These are phyloP conservation scores for Schizosaccharomyces octosporus DNA, from an alignment of 805 yeast species.

Conservation along the genomic window DNA sequence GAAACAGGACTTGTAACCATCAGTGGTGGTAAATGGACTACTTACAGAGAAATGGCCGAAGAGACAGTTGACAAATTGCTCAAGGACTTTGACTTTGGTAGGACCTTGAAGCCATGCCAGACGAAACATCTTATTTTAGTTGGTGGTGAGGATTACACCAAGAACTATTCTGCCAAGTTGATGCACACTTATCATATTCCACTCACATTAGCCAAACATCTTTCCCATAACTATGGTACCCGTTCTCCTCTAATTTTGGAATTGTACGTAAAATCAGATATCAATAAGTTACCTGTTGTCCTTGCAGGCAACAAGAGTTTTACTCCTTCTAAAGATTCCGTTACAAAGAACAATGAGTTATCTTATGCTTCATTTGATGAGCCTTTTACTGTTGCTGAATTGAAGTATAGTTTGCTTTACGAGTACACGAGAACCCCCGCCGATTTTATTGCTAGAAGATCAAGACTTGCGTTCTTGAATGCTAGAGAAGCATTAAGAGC, in stretches of 20 bases:
- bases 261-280: background rate
- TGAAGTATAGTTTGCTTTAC: conserved; percentile 52
- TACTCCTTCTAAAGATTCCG: conserved; percentile 19
- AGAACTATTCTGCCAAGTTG: conserved; percentile 49
- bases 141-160: conserved; percentile 65
- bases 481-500: conserved; percentile 60
- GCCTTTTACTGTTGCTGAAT: conserved; percentile 66
- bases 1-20: conserved; percentile 62
- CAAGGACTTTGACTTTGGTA: conserved; percentile 15
- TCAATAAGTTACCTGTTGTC: background rate
- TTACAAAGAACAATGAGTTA: conserved; percentile 25
- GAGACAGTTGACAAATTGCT: conserved; percentile 64
- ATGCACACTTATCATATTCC: conserved; percentile 56
- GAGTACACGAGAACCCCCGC: conserved; percentile 74
- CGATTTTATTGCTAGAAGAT: conserved; percentile 81
- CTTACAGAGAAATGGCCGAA: conserved; percentile 92
- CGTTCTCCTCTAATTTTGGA: conserved; percentile 24
- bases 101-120: conserved; percentile 22
- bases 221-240: conserved; percentile 71
- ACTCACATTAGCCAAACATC: conserved; percentile 51
- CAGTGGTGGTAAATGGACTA: conserved; percentile 96
- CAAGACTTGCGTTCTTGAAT: conserved; percentile 76
- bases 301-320: background rate
- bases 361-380: conserved; percentile 23
- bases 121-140: conserved; percentile 32